Evolutionary conservation across 345 rosid genomes (phyloP).

Genomic region (Aethionema arabicum): DNA sequence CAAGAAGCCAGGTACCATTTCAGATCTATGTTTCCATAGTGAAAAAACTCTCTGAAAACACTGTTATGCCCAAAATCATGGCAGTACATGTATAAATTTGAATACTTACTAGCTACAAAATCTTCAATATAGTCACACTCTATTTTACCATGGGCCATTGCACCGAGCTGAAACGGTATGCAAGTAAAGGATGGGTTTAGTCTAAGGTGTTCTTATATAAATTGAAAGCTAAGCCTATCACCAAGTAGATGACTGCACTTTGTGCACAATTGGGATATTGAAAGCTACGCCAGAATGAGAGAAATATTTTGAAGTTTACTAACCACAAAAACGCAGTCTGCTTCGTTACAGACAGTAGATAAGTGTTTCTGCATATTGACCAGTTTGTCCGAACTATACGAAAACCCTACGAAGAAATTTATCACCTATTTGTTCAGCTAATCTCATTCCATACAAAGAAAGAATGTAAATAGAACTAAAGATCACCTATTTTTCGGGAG

Average conservation of each 20-base stretch:
- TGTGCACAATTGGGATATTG: no score
- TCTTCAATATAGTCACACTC: conserved; percentile 59
- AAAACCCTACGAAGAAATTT: conserved; percentile 63
- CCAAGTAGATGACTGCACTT: no score
- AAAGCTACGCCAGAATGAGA: conserved; percentile 11
- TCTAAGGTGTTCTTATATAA: background rate
- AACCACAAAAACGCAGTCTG: conserved; percentile 86
- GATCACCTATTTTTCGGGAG: conserved; percentile 69
- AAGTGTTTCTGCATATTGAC: conserved; percentile 63
- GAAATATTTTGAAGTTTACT: conserved; percentile 24
- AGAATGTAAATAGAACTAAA: background rate
- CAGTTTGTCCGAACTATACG: conserved; percentile 72
- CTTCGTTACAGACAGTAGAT: conserved; percentile 49
- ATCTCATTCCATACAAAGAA: background rate
- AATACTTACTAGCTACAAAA: conserved; percentile 55
- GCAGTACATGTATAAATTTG: no score
- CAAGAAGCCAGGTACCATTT: conserved; percentile 13
- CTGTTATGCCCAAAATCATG: no score
- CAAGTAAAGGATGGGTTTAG: background rate
- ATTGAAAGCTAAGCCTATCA: conserved; percentile 1
- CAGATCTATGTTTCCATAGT: conserved; percentile 14
- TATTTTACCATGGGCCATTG: conserved; percentile 90
- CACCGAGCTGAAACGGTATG: conserved; percentile 60
- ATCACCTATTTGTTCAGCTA: conserved; percentile 1
- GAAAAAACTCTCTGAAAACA: background rate